Evolutionary conservation across 768 basidiomycete genomes (phyloP).

Genomic region (Kockovaella imperatae): DNA sequence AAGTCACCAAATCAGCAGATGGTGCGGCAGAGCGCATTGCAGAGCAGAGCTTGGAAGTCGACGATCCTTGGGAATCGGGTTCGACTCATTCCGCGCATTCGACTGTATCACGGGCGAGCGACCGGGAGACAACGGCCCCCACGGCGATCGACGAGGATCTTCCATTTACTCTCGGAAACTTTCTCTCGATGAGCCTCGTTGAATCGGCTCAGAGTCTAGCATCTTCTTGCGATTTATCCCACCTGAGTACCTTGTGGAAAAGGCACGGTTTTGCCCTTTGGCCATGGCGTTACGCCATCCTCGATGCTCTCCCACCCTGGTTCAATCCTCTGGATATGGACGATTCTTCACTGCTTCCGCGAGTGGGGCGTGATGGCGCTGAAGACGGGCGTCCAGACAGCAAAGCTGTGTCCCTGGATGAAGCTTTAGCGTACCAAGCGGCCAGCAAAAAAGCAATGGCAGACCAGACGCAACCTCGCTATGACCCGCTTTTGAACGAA

Average conservation of each 20-base stretch:
- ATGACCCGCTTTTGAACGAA: conserved; percentile 49
- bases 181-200: conserved; percentile 57
- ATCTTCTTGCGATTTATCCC: conserved; percentile 54
- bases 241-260: conserved; percentile 55
- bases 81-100: background rate
- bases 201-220: conserved; percentile 61
- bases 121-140: too few relatives aligned
- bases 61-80: too few relatives aligned
- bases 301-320: conserved; percentile 69
- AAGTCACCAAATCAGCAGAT: too few relatives aligned
- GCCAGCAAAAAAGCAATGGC: conserved; percentile 4
- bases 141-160: background rate
- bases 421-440: background rate
- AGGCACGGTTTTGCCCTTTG: conserved; percentile 57
- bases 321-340: conserved; percentile 52
- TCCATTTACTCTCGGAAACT: conserved; percentile 51
- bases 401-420: too few relatives aligned
- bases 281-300: conserved; percentile 61
- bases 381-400: too few relatives aligned
- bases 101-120: background rate
- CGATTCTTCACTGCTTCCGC: conserved; percentile 10
- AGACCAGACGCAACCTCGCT: conserved; percentile 35
- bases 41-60: too few relatives aligned
- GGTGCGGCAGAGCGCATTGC: too few relatives aligned
- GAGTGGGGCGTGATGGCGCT: conserved; percentile 3